Conservation (phyloP, 495 filamentous ascomycete genomes). For the Podospora pseudoanserina region DNA sequence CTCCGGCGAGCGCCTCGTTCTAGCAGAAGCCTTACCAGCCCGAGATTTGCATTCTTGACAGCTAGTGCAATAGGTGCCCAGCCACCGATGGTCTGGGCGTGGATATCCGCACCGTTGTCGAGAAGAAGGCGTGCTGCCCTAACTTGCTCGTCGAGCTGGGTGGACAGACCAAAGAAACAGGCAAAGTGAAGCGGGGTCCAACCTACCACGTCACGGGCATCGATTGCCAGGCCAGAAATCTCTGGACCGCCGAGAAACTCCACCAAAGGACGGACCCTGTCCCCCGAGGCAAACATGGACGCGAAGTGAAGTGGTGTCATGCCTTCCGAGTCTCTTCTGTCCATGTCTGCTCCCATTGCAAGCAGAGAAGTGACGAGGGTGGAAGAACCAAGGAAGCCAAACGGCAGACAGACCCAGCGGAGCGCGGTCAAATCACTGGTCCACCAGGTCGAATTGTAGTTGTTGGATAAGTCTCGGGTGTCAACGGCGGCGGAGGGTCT, state of each 20-base stretch:
- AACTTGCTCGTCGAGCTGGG: not conserved
- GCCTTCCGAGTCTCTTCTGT: conserved; percentile 6
- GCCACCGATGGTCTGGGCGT: conserved; percentile 4
- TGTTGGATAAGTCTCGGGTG: not conserved
- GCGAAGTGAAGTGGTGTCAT: conserved; percentile 19
- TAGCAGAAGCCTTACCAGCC: conserved; percentile 1
- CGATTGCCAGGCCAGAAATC: conserved; percentile 13
- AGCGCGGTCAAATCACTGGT: conserved; percentile 7
- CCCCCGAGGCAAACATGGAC: conserved; percentile 8
- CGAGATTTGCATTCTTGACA: not conserved
- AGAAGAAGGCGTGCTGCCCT: conserved; percentile 6
- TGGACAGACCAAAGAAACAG: conserved; percentile 17
- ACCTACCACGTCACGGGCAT: conserved; percentile 10
- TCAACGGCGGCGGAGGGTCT: conserved; percentile 17
- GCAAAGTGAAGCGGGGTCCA: conserved; percentile 27
- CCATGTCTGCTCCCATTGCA: conserved; percentile 14
- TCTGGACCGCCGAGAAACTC: conserved; percentile 12
- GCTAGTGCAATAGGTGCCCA: conserved; percentile 6
- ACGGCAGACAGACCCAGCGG: conserved; percentile 6
- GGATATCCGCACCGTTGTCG: conserved; percentile 14
- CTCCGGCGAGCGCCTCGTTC: conserved; percentile 4
- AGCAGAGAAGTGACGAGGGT: conserved; percentile 10
- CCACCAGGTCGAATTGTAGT: not conserved
- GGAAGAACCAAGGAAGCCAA: not conserved
- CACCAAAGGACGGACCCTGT: conserved; percentile 4